Conservation (phyloP, 2,329 filamentous ascomycete genomes). For the Hortaea werneckii region DNA sequence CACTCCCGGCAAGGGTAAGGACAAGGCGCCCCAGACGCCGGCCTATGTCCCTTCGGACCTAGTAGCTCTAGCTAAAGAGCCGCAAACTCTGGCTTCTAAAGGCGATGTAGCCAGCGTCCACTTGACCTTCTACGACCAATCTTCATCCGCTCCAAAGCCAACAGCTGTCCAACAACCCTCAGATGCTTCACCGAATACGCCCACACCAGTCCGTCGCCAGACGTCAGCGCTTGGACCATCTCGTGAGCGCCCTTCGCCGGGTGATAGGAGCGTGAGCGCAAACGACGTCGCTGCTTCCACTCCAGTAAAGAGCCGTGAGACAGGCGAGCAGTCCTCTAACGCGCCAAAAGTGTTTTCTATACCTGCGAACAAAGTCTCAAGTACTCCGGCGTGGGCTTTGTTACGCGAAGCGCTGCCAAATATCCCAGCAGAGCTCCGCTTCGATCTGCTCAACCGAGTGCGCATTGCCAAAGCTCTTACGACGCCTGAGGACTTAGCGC, state of each 20-base stretch:
- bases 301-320: constrained; percentile 18
- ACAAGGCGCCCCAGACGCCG: constrained; percentile 48
- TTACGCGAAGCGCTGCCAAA: constrained; percentile 39
- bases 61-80: constrained; percentile 56
- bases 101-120: constrained; percentile 68
- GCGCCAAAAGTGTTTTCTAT: constrained; percentile 51
- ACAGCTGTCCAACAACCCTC: constrained; percentile 28
- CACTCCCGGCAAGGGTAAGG: constrained; percentile 62
- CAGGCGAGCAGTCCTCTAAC: constrained; percentile 28
- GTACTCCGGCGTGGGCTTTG: constrained; percentile 32
- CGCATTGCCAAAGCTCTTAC: constrained; percentile 74
- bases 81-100: constrained; percentile 29
- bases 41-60: constrained; percentile 75
- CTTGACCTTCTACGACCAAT: constrained; percentile 61
- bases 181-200: constrained; percentile 47
- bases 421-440: constrained; percentile 62
- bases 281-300: constrained; percentile 16
- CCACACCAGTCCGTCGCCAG: constrained; percentile 65
- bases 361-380: constrained; percentile 38
- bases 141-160: constrained; percentile 17
- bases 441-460: constrained; percentile 75
- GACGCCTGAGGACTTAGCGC: constrained; percentile 54
- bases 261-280: constrained; percentile 14
- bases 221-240: constrained; percentile 42
- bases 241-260: constrained; percentile 21